These are phyloP conservation scores for Naumovozyma dairenensis DNA, from an alignment of 805 yeast genomes.

Conservation along the genomic window DNA sequence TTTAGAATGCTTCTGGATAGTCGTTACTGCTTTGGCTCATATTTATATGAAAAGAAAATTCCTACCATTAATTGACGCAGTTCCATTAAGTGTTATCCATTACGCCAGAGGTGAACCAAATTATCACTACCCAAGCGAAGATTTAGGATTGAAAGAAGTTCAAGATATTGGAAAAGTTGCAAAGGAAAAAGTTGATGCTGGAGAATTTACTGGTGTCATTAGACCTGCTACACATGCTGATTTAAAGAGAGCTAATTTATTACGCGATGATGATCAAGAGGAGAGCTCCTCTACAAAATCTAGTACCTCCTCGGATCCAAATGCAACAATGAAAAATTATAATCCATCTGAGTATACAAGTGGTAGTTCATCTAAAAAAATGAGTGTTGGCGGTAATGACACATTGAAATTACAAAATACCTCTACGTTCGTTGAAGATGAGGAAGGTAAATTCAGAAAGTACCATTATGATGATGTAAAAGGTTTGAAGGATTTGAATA, in stretches of 20 bases:
- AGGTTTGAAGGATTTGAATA: conserved; percentile 4
- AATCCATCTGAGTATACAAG: no score
- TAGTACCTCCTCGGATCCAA: background rate
- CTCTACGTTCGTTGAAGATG: conserved; percentile 25
- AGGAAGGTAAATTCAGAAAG: conserved; percentile 20
- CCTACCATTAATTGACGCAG: conserved; percentile 54
- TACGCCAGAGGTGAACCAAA: conserved; percentile 32
- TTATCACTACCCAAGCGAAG: conserved; percentile 46
- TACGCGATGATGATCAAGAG: conserved; percentile 7
- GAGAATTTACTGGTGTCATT: conserved; percentile 20
- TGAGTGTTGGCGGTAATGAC: conserved; percentile 18
- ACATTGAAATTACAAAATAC: conserved; percentile 24
- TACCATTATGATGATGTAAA: conserved; percentile 18
- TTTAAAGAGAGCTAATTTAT: conserved; percentile 22
- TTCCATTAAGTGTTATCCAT: conserved; percentile 51
- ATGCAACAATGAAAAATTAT: background rate
- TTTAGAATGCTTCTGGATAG: conserved; percentile 51
- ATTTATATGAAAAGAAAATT: conserved; percentile 49
- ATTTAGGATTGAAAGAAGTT: conserved; percentile 56
- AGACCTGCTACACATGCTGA: conserved; percentile 25
- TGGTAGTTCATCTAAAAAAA: background rate
- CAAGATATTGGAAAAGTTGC: conserved; percentile 38
- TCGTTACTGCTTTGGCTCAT: conserved; percentile 50
- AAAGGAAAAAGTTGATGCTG: conserved; percentile 15
- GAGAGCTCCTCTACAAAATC: background rate